phyloP scores from a whole-genome alignment of 2,329 filamentous ascomycete genomes.

The Sarocladium strictum region DNA sequence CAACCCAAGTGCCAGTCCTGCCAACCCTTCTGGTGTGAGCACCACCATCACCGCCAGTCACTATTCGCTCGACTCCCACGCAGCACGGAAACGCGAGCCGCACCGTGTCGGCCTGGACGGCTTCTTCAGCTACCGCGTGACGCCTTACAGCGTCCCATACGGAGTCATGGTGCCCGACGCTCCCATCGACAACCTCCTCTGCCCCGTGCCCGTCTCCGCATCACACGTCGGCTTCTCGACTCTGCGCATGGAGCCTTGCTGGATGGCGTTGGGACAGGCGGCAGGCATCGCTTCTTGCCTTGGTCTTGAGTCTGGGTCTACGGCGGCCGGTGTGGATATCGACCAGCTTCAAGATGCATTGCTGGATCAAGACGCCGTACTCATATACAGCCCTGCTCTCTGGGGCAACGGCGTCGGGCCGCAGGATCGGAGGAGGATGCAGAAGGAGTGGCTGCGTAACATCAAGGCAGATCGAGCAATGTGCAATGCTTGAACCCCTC shows the following conservation, averaged over 20 bases:
- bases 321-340: neutral
- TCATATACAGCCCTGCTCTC: neutral
- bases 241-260: constrained; percentile 2
- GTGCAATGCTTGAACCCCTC: neutral
- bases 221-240: neutral
- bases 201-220: constrained; percentile 4
- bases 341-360: neutral
- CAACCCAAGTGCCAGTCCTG: neutral
- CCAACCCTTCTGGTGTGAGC: neutral
- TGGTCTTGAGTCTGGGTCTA: neutral
- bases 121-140: constrained; percentile 4
- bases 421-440: neutral
- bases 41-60: constrained; percentile 5
- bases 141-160: constrained; percentile 3
- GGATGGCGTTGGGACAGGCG: neutral
- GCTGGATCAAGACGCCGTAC: neutral
- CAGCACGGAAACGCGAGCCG: constrained; percentile 5
- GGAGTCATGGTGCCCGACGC: constrained; percentile 8
- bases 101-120: neutral
- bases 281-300: neutral
- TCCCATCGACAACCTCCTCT: neutral
- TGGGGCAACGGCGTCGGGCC: neutral
- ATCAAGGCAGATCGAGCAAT: neutral
- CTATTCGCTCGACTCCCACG: constrained; percentile 4
- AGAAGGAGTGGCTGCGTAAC: neutral